phyloP scores from a whole-genome alignment of 225 moss, liverwort and hornwort genomes.

The Sphagnum contortum region DNA sequence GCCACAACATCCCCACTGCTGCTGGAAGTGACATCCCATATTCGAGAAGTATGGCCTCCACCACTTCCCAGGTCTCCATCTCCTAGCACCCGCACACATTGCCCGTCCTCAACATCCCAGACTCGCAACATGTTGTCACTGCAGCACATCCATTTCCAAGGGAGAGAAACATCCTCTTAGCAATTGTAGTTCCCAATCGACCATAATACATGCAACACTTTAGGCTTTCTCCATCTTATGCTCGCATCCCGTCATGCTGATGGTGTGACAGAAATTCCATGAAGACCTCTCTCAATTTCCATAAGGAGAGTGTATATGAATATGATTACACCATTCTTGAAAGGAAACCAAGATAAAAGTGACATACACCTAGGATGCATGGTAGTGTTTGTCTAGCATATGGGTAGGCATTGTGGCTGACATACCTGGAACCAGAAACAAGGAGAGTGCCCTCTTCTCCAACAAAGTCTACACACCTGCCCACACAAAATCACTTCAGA shows the following conservation, averaged over 20 bases:
- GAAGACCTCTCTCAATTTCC: too few species aligned
- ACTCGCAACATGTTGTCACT: constrained; percentile 84
- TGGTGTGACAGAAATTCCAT: too few species aligned
- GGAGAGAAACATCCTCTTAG: background rate
- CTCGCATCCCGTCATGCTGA: too few species aligned
- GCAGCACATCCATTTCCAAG: constrained; percentile 8
- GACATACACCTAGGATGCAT: too few species aligned
- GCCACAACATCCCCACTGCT: constrained; percentile 69
- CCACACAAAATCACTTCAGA: constrained; percentile 8
- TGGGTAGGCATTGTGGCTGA: background rate
- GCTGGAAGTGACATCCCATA: constrained; percentile 90
- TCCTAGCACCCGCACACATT: constrained; percentile 62
- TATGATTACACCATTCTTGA: too few species aligned
- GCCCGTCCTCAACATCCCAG: constrained; percentile 86
- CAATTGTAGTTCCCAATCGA: too few species aligned
- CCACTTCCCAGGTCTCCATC: constrained; percentile 62
- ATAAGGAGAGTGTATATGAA: too few species aligned
- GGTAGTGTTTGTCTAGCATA: too few species aligned
- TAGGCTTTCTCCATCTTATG: too few species aligned
- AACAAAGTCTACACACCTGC: constrained; percentile 93
- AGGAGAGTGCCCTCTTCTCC: constrained; percentile 84
- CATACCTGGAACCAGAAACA: constrained; percentile 81
- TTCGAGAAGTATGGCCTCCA: constrained; percentile 86
- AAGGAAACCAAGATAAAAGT: too few species aligned
- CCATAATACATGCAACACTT: too few species aligned